Base-by-base conservation (phyloP, 108 stramenopile genomes). In the Nitzschia sp. region DNA sequence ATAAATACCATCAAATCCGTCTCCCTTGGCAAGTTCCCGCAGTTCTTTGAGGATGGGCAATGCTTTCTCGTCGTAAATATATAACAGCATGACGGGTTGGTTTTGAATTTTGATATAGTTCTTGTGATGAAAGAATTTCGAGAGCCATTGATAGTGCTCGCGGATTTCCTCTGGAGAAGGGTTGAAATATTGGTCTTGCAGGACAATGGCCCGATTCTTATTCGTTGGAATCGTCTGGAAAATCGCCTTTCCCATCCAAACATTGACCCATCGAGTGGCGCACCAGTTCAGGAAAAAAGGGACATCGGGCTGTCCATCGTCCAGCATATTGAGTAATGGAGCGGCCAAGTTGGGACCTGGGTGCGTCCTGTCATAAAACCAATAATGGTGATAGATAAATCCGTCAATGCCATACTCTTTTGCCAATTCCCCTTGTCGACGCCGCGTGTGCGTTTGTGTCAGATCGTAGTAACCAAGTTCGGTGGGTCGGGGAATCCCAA, bases 301-400 rank as follows among this genome's bases (percentile, higher is more conserved):
- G 0, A 84, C 16, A 66, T 83, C 63, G 0, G 87, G 87, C 45
- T 85, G 59, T 31, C 85, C 85, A 72, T 88, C 87, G 17, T 79
- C 53, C 52, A 85, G 31, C 83, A 85, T 85, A 9, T 77, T 57
- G 48, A 69, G n/a, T 16, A 88, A 53, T 9, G 87, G 85, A 64
- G 25, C 38, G 25, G 74, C 63, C 58, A 88, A 35, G 46, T 53
- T 76, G 15, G 87, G 87, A 41, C 78, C 75, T 36, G 73, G 76
- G 50, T 82, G 65, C 32, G 31, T 11, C 3, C 36, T 53, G 55
- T 88, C 87, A 72, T 85, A 79, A 45, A 88, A 88, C 85, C 87
- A 84, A 66, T 85, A 88, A 63, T 81, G 80, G 75, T 88, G 87
- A 69, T 75, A 82, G 34, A 85, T 63, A 46, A 88, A 82, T 11